phyloP scores from a whole-genome alignment of 2,329 filamentous ascomycete genomes.

The Neonectria neomacrospora region DNA sequence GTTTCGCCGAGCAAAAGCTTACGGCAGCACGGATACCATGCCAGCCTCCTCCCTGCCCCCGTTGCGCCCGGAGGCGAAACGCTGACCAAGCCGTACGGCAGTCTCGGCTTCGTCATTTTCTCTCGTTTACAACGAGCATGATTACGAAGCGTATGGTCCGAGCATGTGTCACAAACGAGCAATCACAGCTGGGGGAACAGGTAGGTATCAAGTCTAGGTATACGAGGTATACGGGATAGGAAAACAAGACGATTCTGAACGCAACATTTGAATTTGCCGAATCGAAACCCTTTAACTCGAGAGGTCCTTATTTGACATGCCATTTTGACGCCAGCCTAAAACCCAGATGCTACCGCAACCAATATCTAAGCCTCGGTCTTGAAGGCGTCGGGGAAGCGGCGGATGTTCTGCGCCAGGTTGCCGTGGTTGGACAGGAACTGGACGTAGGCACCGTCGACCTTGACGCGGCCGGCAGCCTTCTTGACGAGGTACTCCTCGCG shows the following conservation, averaged over 20 bases:
- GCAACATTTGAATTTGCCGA: conserved; percentile 51
- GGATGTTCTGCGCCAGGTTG: conserved; percentile 85
- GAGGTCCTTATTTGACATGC: conserved; percentile 54
- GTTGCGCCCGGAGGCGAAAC: background rate
- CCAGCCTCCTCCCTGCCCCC: too few relatives aligned
- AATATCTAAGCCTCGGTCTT: conserved; percentile 62
- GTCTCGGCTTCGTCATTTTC: background rate
- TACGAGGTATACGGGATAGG: conserved; percentile 18
- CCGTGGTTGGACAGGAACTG: conserved; percentile 99
- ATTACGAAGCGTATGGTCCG: conserved; percentile 1
- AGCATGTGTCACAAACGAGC: conserved; percentile 3
- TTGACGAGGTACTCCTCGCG: conserved; percentile 97
- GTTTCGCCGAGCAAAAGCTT: background rate
- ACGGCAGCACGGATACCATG: too few relatives aligned
- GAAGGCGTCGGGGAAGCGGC: conserved; percentile 95
- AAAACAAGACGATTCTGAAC: conserved; percentile 33
- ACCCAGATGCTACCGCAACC: conserved; percentile 53
- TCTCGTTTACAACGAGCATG: background rate
- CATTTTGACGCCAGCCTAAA: conserved; percentile 58
- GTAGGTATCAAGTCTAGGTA: conserved; percentile 16
- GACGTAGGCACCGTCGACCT: conserved; percentile 98
- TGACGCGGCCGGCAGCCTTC: conserved; percentile 92
- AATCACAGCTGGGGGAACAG: conserved; percentile 5
- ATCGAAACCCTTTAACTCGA: conserved; percentile 48
- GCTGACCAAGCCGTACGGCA: background rate